Evolutionary conservation across 2,329 filamentous ascomycete genomes (phyloP).

Genomic region (Ophiostoma piceae): DNA sequence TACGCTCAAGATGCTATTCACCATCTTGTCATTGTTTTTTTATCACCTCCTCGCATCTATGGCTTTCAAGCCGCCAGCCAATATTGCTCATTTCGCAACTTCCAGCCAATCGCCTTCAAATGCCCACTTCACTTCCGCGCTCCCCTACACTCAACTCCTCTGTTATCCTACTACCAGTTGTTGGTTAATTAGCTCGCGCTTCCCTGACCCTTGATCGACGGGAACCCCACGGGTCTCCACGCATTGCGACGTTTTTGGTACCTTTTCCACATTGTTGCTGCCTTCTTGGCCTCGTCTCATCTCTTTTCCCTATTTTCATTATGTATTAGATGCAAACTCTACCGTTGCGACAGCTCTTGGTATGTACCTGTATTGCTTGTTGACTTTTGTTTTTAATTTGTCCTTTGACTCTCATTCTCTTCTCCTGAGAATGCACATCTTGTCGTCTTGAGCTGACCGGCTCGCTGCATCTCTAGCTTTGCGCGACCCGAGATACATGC

Average conservation of each 20-base stretch:
- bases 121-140: not conserved
- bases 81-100: not conserved
- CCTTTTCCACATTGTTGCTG: not conserved
- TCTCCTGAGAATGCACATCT: not conserved
- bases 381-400: not conserved
- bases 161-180: not conserved
- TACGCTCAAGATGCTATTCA: not conserved
- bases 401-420: not conserved
- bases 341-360: not conserved
- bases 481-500: not conserved
- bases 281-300: not conserved
- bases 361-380: not conserved
- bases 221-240: not conserved
- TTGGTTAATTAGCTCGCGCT: not conserved
- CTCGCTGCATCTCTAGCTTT: not conserved
- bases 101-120: not conserved
- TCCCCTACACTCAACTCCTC: not conserved
- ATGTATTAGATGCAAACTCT: slow-evolving; percentile 7
- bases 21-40: not conserved
- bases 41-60: not conserved
- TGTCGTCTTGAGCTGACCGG: not conserved
- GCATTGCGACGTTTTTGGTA: not conserved
- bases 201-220: slow-evolving; percentile 6
- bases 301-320: slow-evolving; percentile 8
- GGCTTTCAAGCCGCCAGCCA: not conserved